Evolutionary conservation across 2,329 filamentous ascomycete species (phyloP).

Genomic region (Sporothrix brunneoviolacea): DNA sequence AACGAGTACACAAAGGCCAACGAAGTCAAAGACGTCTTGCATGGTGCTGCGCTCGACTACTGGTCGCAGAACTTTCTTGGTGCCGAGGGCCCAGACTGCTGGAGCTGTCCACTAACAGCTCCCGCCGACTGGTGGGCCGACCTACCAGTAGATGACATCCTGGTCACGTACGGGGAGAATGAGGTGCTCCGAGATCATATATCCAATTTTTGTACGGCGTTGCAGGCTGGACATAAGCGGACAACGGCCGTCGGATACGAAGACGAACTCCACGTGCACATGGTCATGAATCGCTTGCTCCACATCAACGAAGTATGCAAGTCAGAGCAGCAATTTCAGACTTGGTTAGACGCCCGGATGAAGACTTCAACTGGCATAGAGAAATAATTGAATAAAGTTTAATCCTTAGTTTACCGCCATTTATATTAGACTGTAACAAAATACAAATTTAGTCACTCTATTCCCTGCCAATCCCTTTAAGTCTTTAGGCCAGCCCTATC

Average conservation of each 20-base stretch:
- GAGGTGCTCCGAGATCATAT: constrained; percentile 1
- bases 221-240: neutral
- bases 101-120: constrained; percentile 1
- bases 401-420: too few relatives aligned
- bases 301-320: constrained; percentile 1
- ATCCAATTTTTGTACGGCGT: neutral
- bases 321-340: constrained; percentile 2
- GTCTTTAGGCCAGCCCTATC: too few relatives aligned
- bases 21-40: neutral
- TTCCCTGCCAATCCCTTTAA: too few relatives aligned
- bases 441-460: too few relatives aligned
- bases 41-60: neutral
- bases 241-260: neutral
- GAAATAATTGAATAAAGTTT: too few relatives aligned
- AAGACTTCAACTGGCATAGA: too few relatives aligned
- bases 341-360: constrained; percentile 21
- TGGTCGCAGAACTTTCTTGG: constrained; percentile 5
- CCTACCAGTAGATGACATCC: constrained; percentile 7
- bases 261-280: constrained; percentile 9
- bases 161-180: constrained; percentile 8
- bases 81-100: neutral
- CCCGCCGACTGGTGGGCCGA: constrained; percentile 7
- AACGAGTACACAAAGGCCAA: too few relatives aligned
- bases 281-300: constrained; percentile 10
- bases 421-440: too few relatives aligned